phyloP scores from a whole-genome alignment of 805 yeast species.

The Ogataea paraovalis region DNA sequence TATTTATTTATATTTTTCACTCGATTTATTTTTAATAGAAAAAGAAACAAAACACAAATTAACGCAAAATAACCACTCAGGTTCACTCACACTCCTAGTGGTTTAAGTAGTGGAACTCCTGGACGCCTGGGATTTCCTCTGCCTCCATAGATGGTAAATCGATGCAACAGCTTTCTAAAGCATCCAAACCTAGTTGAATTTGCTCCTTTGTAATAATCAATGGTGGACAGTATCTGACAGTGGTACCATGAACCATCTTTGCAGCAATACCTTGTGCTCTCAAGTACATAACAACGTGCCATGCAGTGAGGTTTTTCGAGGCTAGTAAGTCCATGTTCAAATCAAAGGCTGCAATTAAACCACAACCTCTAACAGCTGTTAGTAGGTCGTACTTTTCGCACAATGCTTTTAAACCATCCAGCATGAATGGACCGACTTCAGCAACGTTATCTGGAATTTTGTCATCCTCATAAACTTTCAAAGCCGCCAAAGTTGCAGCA shows the following conservation, averaged over 20 bases:
- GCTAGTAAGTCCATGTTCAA: slow-evolving; percentile 14
- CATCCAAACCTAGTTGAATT: slow-evolving; percentile 13
- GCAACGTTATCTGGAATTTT: slow-evolving; percentile 20
- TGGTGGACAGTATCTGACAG: slow-evolving; percentile 23
- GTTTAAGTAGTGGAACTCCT: slow-evolving; percentile 11
- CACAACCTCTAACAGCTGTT: slow-evolving; percentile 22
- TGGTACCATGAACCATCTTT: slow-evolving; percentile 23
- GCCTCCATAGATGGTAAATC: slow-evolving; percentile 10
- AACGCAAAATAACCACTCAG: too few species aligned
- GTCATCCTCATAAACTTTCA: slow-evolving; percentile 26
- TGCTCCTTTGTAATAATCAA: slow-evolving; percentile 17
- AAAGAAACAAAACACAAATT: background rate
- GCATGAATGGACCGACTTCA: slow-evolving; percentile 16
- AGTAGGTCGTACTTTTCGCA: slow-evolving; percentile 16
- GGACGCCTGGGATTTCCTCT: slow-evolving; percentile 18
- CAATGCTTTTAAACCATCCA: slow-evolving; percentile 16
- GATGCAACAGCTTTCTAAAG: slow-evolving; percentile 18
- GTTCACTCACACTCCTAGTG: background rate
- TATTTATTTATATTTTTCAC: background rate
- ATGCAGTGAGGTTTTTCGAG: slow-evolving; percentile 13
- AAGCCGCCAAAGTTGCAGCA: slow-evolving; percentile 24
- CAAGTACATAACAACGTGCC: slow-evolving; percentile 27
- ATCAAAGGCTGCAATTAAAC: slow-evolving; percentile 24
- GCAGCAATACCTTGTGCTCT: slow-evolving; percentile 26
- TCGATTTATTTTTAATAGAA: background rate